Evolutionary conservation across 768 basidiomycete species (phyloP), one percentile per base, ranked within the genome.

Genomic region (Multifurca ochricompacta): DNA sequence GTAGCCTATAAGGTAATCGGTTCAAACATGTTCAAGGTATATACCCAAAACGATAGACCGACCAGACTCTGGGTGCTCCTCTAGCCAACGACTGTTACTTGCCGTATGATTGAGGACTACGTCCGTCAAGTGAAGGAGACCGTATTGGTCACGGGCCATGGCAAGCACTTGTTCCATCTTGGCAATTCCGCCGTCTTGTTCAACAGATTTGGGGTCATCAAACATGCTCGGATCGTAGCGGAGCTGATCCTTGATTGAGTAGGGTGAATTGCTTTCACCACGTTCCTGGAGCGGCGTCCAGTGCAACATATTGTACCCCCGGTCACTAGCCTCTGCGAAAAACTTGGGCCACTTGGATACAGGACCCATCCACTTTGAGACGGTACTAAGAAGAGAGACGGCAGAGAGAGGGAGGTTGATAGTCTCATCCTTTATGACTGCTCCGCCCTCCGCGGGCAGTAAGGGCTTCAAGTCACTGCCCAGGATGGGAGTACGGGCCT

Each of bases 341-440:
- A 90, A 82, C 3, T 76, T 74, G 40, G 71, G 74, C 96, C 96
- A 98, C 28, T 83, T 74, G 10, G 73, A 68, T 32, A 91, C 69
- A 1, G 85, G 77, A 2, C 94, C 95, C 91, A 97, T 96, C 96
- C 96, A 99, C 68, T 99, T 99, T 1, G 93, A 95, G 41, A 99
- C 83, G 35, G 95, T 76, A 4, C 90, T 93, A 51, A 98, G 73
- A 64, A 98, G 85, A 31, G 87, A 80, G 7, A 99, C 76, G 14
- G 89, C 92, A 66, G 96, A 87, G 39, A 97, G 77, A 1, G 92
- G 87, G 16, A 98, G 73, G 61, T 87, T 76, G 59, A 87, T 74
- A 44, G 71, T 67, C 46, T 81, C 71, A 7, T 77, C 67, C 42
- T 73, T 64, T 54, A 89, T 66, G 2, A 66, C 67, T 6, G 75